Base-by-base conservation (phyloP, 805 yeast genomes). In the Saccharomyces mikatae region DNA sequence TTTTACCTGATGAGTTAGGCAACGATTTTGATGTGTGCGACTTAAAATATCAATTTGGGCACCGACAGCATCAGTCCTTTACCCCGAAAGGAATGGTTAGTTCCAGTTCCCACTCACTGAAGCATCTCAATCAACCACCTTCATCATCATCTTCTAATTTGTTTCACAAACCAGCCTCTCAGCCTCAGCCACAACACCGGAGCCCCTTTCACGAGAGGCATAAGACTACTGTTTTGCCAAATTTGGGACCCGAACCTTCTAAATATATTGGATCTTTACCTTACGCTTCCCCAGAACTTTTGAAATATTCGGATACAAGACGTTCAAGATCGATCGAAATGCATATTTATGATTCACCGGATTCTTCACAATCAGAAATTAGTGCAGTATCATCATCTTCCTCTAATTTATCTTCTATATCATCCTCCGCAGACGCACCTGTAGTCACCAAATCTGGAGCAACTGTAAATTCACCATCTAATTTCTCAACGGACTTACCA, bases 211-310 rank as follows among this genome's bases (percentile, higher is more conserved):
- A 36, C 17, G 44, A 22, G 24, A 36, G 44, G 17, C 58, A 58
- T 24, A 55, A 47, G 26, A 50, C 46, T 22, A 22, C 52, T 1
- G 55, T 48, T 30, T 29, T 54, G 14, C 29, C 52, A 14, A 52
- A 54, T 14, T 46, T 58, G 31, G 61, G 57, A 9, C 60, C 63
- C 11, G 60, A 58, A 47, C 88, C 88, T 0, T 86, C 83, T 64
- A 72, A 81, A 24, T 86, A 84, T 60, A 87, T 89, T 50, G 98
- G 98, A 0, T 90, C 96, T 1, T 74, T 91, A 31, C 97, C 97
- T 0, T 91, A 89, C 67, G 96, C 97, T 0, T 81, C 96, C 0
- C 98, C 98, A 0, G 97, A 91, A 66, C 74, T 89, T 17, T 71
- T 90, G 46, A 27, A 26, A 2, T 49, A 51, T 14, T 50, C 53